Conservation (phyloP, 805 yeast species). For the Teunomyces kruisii region DNA sequence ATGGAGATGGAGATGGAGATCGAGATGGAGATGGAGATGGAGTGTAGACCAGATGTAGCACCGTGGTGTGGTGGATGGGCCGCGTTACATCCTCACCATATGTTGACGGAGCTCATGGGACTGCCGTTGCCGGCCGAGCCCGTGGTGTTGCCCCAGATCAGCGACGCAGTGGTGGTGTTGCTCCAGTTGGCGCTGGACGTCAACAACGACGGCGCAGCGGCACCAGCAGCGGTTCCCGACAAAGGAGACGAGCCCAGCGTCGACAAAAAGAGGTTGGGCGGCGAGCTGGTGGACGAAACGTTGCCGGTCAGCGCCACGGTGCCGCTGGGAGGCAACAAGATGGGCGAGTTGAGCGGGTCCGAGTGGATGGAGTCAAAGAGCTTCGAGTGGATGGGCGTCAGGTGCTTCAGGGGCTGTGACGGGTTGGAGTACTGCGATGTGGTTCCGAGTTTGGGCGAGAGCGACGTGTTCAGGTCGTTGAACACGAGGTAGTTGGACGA, state of each 20-base stretch:
- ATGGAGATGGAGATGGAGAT: too few relatives aligned
- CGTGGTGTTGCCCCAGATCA: slow-evolving; percentile 23
- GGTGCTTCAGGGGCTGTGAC: slow-evolving; percentile 4
- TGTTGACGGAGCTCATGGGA: slow-evolving; percentile 7
- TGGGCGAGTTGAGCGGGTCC: slow-evolving; percentile 18
- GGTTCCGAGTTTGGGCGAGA: slow-evolving; percentile 11
- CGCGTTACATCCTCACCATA: neutral
- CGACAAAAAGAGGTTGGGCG: slow-evolving; percentile 23
- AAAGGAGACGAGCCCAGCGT: slow-evolving; percentile 5
- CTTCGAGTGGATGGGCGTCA: slow-evolving; percentile 15
- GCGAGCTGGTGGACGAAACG: slow-evolving; percentile 17
- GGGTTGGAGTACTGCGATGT: neutral
- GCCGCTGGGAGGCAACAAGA: slow-evolving; percentile 18
- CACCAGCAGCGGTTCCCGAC: neutral
- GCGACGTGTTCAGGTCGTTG: slow-evolving; percentile 19
- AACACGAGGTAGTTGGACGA: slow-evolving; percentile 15
- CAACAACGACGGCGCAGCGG: neutral
- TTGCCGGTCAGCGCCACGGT: slow-evolving; percentile 14
- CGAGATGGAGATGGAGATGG: too few relatives aligned
- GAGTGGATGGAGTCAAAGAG: slow-evolving; percentile 16
- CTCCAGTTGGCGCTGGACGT: slow-evolving; percentile 13
- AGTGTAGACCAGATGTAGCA: too few relatives aligned
- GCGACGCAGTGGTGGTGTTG: slow-evolving; percentile 1
- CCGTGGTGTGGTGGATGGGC: too few relatives aligned
- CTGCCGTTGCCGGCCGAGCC: slow-evolving; percentile 9